Evolutionary conservation across 2,329 filamentous ascomycete species (phyloP), one percentile per base, ranked within the genome.

Genomic region (Trichoderma arundinaceum): DNA sequence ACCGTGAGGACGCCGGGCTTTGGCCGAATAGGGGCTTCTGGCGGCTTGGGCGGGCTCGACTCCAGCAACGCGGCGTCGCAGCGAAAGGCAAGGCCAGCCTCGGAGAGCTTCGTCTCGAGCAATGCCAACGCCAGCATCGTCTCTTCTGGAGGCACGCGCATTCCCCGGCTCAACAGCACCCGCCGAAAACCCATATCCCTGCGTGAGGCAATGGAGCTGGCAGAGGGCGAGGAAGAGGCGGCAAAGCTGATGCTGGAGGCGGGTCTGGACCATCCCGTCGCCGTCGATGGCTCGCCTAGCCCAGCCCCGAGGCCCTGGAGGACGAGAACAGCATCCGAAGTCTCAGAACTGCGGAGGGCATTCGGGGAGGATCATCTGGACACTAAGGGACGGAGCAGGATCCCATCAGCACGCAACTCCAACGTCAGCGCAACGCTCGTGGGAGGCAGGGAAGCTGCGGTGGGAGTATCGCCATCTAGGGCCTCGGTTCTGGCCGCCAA

Each of bases 271-370:
- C 69, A 68, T n/a, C 64, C 65, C 69, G 48, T 46, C n/a, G 73
- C 33, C 66, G 70, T 72, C n/a, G 79, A 81, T 66, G 82, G 78
- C 17, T 84, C 82, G 1, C 83, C 83, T 1, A 85, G 83, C 63
- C 83, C 83, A 0, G 83, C 83, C 1, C 83, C 83, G 1, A 76
- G 83, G 38, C 71, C 76, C 7, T 81, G 81, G 78, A 78, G 80
- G 12, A 71, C 74, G 17, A 74, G 73, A 39, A 72, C 70, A 53
- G 75, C 73, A 1, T 71, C 73, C 0, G 75, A 77, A 17, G 75
- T 80, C 44, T 69, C 66, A 35, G 73, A 72, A 41, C 67, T 74
- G 68, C 73, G 76, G 39, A 71, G 71, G 64, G 60, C 71, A 15
- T 62, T 76, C 13, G 72, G 69, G 7, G 71, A 72, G 2, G 75